These are phyloP conservation scores for Ogataea salicorniae DNA, from an alignment of 805 yeast species.

Conservation along the genomic window DNA sequence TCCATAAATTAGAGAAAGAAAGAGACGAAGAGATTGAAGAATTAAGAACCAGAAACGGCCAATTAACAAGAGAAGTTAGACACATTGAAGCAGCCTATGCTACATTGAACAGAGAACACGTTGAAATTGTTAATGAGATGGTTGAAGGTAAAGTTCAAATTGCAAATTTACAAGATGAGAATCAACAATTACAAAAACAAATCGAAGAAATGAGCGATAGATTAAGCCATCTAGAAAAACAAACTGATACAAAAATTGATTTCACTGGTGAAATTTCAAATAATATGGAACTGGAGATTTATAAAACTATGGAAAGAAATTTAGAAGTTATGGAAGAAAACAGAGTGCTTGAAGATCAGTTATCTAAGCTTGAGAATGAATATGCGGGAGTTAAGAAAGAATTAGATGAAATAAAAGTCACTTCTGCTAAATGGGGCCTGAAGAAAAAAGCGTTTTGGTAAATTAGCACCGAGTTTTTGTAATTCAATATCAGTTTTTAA, in stretches of 20 bases:
- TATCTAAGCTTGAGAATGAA: conserved; percentile 36
- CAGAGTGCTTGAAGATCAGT: conserved; percentile 48
- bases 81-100: conserved; percentile 66
- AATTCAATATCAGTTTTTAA: no score
- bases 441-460: conserved; percentile 28
- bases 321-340: conserved; percentile 63
- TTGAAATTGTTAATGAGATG: conserved; percentile 81
- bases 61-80: conserved; percentile 66
- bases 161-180: conserved; percentile 74
- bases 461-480: background rate
- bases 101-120: conserved; percentile 73
- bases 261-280: conserved; percentile 27
- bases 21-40: conserved; percentile 57
- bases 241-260: conserved; percentile 19
- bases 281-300: conserved; percentile 45
- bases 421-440: conserved; percentile 29
- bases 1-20: conserved; percentile 62
- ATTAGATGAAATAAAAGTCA: conserved; percentile 31
- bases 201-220: conserved; percentile 44
- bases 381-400: conserved; percentile 25
- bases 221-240: conserved; percentile 30
- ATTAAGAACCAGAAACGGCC: conserved; percentile 61
- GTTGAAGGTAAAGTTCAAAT: conserved; percentile 70
- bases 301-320: conserved; percentile 56
- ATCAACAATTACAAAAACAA: conserved; percentile 48